Evolutionary conservation across 352 stramenopile species (phyloP).

Genomic region (Phytophthora cactorum): DNA sequence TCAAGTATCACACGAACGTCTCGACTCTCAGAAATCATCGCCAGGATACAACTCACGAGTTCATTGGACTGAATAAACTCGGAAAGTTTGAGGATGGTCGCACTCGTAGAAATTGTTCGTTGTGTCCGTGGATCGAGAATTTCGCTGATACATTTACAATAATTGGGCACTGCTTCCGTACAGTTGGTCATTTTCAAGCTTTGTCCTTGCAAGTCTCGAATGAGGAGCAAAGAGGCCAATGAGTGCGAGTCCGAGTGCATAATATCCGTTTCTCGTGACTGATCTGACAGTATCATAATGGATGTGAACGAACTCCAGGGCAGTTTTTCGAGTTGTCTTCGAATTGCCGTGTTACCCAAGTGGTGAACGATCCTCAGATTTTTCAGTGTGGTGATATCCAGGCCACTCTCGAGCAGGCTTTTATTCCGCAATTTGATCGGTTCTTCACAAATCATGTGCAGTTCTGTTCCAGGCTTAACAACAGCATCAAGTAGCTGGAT

Average conservation of each 20-base stretch:
- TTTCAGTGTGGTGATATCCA: constrained; percentile 52
- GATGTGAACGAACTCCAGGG: constrained; percentile 78
- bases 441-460: constrained; percentile 88
- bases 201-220: constrained; percentile 76
- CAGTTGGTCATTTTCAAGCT: background rate
- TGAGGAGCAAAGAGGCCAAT: constrained; percentile 81
- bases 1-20: constrained; percentile 85
- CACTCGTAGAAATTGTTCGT: constrained; percentile 77
- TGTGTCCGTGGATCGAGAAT: constrained; percentile 90
- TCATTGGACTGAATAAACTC: constrained; percentile 92
- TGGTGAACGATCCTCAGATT: constrained; percentile 75
- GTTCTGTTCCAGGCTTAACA: constrained; percentile 60
- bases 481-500: constrained; percentile 83
- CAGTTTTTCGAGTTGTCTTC: constrained; percentile 69
- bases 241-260: constrained; percentile 90
- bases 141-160: constrained; percentile 84
- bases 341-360: constrained; percentile 81
- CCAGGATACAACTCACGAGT: constrained; percentile 84
- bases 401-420: constrained; percentile 60
- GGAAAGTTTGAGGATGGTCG: constrained; percentile 73
- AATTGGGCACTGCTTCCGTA: constrained; percentile 22
- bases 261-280: constrained; percentile 75
- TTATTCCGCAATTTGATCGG: constrained; percentile 67
- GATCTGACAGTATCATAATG: constrained; percentile 84
- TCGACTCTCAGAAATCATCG: constrained; percentile 88